These are phyloP conservation scores for Monosporascus sp. DNA, from an alignment of 2,329 filamentous ascomycete genomes.

Conservation along the genomic window DNA sequence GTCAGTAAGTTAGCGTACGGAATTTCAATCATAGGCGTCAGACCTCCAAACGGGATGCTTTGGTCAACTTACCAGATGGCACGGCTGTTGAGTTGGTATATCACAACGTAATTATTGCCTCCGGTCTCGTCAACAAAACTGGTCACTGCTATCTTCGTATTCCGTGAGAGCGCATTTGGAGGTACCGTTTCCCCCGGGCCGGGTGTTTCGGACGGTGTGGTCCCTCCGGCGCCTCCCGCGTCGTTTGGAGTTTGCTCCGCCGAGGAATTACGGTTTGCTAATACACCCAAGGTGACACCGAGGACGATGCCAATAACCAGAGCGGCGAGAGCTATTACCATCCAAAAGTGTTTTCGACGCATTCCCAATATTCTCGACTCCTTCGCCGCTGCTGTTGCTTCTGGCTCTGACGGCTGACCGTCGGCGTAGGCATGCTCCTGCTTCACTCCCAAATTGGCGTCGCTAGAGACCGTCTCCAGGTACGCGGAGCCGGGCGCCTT, in stretches of 20 bases:
- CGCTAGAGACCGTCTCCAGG: conserved; percentile 3
- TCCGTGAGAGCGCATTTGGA: conserved; percentile 3
- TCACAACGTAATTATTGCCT: conserved; percentile 19
- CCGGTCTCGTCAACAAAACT: conserved; percentile 22
- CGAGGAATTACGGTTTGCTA: background rate
- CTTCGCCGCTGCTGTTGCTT: background rate
- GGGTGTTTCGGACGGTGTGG: background rate
- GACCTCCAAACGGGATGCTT: background rate
- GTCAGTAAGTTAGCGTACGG: background rate
- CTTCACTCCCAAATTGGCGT: conserved; percentile 1
- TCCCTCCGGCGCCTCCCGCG: background rate
- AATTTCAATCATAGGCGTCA: background rate
- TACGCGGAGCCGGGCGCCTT: background rate
- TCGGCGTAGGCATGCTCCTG: background rate
- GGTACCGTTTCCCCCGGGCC: background rate
- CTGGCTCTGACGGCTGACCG: conserved; percentile 4
- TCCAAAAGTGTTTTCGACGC: conserved; percentile 10
- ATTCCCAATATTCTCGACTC: conserved; percentile 12
- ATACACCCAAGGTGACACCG: conserved; percentile 12
- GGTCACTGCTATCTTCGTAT: conserved; percentile 18
- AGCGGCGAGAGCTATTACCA: conserved; percentile 5
- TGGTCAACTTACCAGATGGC: conserved; percentile 9
- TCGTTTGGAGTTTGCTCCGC: background rate
- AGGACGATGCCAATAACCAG: conserved; percentile 5
- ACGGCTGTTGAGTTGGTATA: conserved; percentile 21